Percentiles rank a stretch among this genome's conserved stretches.
These are phyloP conservation scores for Entonaema liquescens DNA, from an alignment of 495 filamentous ascomycete genomes.

Conservation along the genomic window DNA sequence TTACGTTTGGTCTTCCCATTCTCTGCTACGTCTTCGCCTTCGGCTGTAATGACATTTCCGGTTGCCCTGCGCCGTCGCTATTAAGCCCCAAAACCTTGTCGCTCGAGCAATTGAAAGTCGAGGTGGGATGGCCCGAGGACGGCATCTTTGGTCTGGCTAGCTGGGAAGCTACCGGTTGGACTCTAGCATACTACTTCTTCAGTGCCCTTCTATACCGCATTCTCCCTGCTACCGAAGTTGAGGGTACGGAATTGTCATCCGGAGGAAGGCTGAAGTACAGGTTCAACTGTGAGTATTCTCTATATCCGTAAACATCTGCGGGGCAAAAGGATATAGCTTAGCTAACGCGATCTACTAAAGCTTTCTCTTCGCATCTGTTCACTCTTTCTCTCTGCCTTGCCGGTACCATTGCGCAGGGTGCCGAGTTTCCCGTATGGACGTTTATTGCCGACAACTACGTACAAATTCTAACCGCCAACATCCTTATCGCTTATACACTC, in stretches of 20 bases:
- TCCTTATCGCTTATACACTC: constrained; percentile 73
- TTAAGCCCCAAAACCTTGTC: constrained; percentile 76
- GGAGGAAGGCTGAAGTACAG: constrained; percentile 86
- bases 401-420: constrained; percentile 78
- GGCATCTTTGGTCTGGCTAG: constrained; percentile 70
- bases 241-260: constrained; percentile 73
- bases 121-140: constrained; percentile 79
- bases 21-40: constrained; percentile 80
- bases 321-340: neutral
- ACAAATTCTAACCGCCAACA: constrained; percentile 82
- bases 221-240: constrained; percentile 76
- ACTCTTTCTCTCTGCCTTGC: constrained; percentile 72
- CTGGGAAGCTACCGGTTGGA: constrained; percentile 69
- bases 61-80: constrained; percentile 89
- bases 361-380: constrained; percentile 77
- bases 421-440: constrained; percentile 87
- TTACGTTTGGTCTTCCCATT: constrained; percentile 79
- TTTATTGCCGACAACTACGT: constrained; percentile 92
- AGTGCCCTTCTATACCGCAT: constrained; percentile 77
- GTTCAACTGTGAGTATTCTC: constrained; percentile 74
- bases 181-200: constrained; percentile 80
- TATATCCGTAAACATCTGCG: neutral
- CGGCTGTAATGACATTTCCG: constrained; percentile 89
- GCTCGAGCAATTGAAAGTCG: constrained; percentile 74
- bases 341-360: constrained; percentile 51